A percentile compares a stretch with the other conserved stretches of the same genome.
phyloP scores from a whole-genome alignment of 2,329 filamentous ascomycete species.

The Colletotrichum sp. region DNA sequence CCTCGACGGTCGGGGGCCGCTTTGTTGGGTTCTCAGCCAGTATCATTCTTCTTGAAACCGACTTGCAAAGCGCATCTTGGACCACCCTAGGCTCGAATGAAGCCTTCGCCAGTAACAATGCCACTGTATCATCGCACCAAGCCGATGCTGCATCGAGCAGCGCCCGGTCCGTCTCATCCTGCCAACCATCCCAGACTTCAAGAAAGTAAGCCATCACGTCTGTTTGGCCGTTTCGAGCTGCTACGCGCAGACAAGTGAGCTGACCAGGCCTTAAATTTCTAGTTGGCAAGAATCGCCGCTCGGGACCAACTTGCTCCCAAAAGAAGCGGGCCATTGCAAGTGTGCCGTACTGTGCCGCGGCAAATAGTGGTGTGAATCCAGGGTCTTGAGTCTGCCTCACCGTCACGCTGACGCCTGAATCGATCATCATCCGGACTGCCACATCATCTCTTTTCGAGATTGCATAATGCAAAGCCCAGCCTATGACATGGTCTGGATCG shows the following conservation, averaged over 20 bases:
- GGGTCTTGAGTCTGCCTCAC: not conserved
- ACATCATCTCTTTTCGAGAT: not conserved
- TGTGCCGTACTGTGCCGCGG: not conserved
- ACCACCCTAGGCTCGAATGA: not conserved
- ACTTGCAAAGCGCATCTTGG: not conserved
- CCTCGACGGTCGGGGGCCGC: not conserved
- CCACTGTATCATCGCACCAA: not conserved
- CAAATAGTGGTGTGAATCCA: not conserved
- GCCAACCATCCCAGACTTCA: not conserved
- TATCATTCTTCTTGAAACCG: not conserved
- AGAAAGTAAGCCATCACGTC: not conserved
- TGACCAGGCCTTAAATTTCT: not conserved
- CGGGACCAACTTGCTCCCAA: not conserved
- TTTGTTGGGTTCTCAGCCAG: not conserved
- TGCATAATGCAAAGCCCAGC: not conserved
- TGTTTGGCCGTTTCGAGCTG: not conserved
- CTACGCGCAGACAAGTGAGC: not conserved
- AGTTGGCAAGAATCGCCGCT: not conserved
- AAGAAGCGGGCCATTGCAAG: constrained; percentile 31
- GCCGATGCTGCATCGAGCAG: not conserved
- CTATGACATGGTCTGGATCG: not conserved
- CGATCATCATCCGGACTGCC: not conserved
- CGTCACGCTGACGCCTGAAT: not conserved
- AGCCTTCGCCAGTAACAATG: not conserved
- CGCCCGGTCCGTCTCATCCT: not conserved